phyloP scores from a whole-genome alignment of 1,139 yeast species.

The Suhomyces choctaworum region DNA sequence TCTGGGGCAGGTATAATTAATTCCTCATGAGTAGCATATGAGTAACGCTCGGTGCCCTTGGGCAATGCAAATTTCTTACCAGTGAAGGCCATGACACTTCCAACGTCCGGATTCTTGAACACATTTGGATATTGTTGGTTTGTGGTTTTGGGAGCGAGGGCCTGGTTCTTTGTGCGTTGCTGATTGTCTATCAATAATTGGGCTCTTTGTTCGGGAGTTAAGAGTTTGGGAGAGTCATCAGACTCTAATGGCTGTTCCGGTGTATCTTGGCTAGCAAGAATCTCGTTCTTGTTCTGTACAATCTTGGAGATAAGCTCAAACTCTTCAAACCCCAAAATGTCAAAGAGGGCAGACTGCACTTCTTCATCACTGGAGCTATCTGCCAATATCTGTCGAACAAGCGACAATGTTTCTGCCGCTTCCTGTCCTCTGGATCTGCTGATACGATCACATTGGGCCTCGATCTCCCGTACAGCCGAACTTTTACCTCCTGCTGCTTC shows the following conservation, averaged over 20 bases:
- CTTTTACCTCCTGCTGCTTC: conserved; percentile 3
- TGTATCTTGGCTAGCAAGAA: conserved; percentile 15
- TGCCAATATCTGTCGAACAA: conserved; percentile 24
- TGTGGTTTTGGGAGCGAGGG: conserved; percentile 47
- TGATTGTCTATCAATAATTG: conserved; percentile 59
- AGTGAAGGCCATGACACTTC: conserved; percentile 66
- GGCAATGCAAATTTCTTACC: conserved; percentile 85
- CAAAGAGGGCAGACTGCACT: conserved; percentile 67
- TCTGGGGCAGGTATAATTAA: conserved; percentile 77
- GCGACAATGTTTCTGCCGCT: conserved; percentile 23
- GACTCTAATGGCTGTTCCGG: conserved; percentile 8
- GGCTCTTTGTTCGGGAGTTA: conserved; percentile 60
- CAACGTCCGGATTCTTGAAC: conserved; percentile 60
- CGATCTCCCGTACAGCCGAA: conserved; percentile 18
- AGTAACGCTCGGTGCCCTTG: conserved; percentile 70
- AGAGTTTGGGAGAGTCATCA: conserved; percentile 22
- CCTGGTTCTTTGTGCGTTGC: conserved; percentile 49
- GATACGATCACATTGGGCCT: conserved; percentile 30
- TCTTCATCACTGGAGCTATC: conserved; percentile 53
- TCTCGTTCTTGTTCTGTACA: conserved; percentile 49
- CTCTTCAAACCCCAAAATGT: conserved; percentile 81
- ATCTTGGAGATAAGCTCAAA: conserved; percentile 73
- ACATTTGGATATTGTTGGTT: conserved; percentile 82
- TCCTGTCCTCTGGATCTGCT: conserved; percentile 29
- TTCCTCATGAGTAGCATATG: conserved; percentile 72